phyloP scores from a whole-genome alignment of 352 stramenopile genomes.

The Phytopythium oedochilum region DNA sequence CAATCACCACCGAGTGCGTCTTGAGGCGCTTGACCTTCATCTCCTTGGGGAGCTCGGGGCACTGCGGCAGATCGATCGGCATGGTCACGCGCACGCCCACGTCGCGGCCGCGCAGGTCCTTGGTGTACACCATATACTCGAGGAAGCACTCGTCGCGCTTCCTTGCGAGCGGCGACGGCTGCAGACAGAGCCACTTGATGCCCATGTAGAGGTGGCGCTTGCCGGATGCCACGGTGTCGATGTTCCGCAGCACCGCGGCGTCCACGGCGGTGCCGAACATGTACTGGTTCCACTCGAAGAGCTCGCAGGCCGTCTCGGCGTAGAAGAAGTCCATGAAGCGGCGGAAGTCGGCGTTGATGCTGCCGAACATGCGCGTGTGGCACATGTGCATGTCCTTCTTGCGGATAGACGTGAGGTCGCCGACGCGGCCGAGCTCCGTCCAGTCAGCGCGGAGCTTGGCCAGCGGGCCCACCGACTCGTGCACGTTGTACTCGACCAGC shows the following conservation, averaged over 20 bases:
- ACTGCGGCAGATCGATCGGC: slow-evolving; percentile 61
- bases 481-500: slow-evolving; percentile 21
- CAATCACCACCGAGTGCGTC: slow-evolving; percentile 48
- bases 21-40: slow-evolving; percentile 58
- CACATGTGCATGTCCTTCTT: slow-evolving; percentile 15
- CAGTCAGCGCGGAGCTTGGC: slow-evolving; percentile 7
- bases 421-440: slow-evolving; percentile 23
- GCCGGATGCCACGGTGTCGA: slow-evolving; percentile 28
- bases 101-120: slow-evolving; percentile 48
- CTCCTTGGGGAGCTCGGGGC: slow-evolving; percentile 33
- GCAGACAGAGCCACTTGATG: slow-evolving; percentile 77
- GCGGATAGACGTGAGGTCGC: slow-evolving; percentile 23
- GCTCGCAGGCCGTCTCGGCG: slow-evolving; percentile 47
- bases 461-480: slow-evolving; percentile 19
- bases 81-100: slow-evolving; percentile 55
- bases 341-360: slow-evolving; percentile 44
- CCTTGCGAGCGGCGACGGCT: slow-evolving; percentile 44
- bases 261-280: slow-evolving; percentile 62
- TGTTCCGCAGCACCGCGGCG: slow-evolving; percentile 59
- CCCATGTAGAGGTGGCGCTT: slow-evolving; percentile 52
- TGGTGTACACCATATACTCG: slow-evolving; percentile 65
- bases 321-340: slow-evolving; percentile 68
- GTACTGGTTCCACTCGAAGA: slow-evolving; percentile 70
- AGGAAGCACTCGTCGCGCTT: slow-evolving; percentile 76
- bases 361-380: slow-evolving; percentile 50